Base-by-base conservation (phyloP, 371 early-diverging fungal species). In the Mortierella sp. region DNA sequence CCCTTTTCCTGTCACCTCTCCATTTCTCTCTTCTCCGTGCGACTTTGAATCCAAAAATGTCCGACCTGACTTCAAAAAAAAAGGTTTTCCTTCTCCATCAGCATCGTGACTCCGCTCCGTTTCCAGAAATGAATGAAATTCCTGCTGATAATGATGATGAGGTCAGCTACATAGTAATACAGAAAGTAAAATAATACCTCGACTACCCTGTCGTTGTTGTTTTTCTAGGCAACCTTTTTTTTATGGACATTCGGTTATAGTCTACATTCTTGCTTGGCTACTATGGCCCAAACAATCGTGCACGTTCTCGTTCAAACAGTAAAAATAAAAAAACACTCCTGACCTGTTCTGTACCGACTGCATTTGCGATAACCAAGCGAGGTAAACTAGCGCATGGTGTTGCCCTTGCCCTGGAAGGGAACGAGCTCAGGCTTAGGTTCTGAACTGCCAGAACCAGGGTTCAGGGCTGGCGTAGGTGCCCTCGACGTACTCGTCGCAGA, bases 381-480 rank as follows among this genome's bases (percentile, higher is more conserved):
- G 7, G 2, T n/a, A 52, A 6, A 13, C 26, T 64, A 79, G 26
- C 76, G 80, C 80, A 80, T 80, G 14, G 80, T 72, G 70, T 80
- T 64, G 39, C 77, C 77, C 58, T 73, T 74, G 37, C 74, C 81
- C 29, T 80, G 81, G 71, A 80, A 80, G 6, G 81, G 81, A 29
- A 69, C 70, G 29, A 65, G 29, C 39, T 80, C 81, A 5, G 81
- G 74, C 65, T 77, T 77, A 29, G 64, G 29, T 14, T 79, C 75
- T 44, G 71, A 43, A 29, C 44, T 45, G 61, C 43, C 26, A 10
- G 72, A 34, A 13, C 43, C 26, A 10, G 72, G 34, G 7, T 50
- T 39, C 43, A 66, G 80, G 14, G 81, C 76, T 5, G 82, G 82
- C 19, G 82, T 81, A 19, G 82, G 66, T 14, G 74, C 70, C 58